Conservation (phyloP, 2,329 filamentous ascomycete genomes). For the Tympanopsis confertula region DNA sequence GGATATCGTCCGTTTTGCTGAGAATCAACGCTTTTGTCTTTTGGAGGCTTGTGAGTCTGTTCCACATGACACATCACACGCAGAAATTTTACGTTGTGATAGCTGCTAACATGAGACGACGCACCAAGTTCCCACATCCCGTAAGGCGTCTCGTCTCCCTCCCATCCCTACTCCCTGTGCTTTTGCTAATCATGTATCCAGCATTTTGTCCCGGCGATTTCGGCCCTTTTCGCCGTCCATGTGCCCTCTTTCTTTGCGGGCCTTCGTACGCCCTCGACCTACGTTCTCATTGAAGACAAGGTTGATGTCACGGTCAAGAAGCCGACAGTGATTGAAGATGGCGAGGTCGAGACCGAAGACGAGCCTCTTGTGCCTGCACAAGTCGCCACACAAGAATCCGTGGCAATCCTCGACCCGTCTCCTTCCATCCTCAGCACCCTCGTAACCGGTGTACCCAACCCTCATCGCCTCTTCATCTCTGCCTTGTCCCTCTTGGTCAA, state of each 20-base stretch:
- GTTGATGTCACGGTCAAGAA: conserved; percentile 43
- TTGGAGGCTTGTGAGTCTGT: too few species aligned
- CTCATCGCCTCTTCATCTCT: conserved; percentile 55
- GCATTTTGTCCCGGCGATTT: too few species aligned
- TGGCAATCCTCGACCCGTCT: conserved; percentile 44
- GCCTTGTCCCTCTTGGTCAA: conserved; percentile 64
- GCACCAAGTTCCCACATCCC: too few species aligned
- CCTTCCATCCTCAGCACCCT: conserved; percentile 52
- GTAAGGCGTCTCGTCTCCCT: too few species aligned
- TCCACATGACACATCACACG: too few species aligned
- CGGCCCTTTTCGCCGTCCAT: conserved; percentile 55
- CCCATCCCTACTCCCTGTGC: too few species aligned
- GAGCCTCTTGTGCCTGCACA: conserved; percentile 27
- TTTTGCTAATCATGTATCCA: too few species aligned
- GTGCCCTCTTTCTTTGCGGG: conserved; percentile 49
- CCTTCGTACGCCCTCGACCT: conserved; percentile 41
- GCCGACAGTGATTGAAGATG: conserved; percentile 20
- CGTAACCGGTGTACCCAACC: conserved; percentile 64
- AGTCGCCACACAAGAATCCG: conserved; percentile 51
- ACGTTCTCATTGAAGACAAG: conserved; percentile 45
- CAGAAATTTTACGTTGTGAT: too few species aligned
- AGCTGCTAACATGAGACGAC: too few species aligned
- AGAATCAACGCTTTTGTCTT: too few species aligned
- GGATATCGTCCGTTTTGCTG: too few species aligned
- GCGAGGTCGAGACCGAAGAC: conserved; percentile 14